A percentile compares a stretch with the other conserved stretches of the same genome.
Evolutionary conservation across 2,329 filamentous ascomycete species (phyloP).

Genomic region (Raffaelea deltoideospora): DNA sequence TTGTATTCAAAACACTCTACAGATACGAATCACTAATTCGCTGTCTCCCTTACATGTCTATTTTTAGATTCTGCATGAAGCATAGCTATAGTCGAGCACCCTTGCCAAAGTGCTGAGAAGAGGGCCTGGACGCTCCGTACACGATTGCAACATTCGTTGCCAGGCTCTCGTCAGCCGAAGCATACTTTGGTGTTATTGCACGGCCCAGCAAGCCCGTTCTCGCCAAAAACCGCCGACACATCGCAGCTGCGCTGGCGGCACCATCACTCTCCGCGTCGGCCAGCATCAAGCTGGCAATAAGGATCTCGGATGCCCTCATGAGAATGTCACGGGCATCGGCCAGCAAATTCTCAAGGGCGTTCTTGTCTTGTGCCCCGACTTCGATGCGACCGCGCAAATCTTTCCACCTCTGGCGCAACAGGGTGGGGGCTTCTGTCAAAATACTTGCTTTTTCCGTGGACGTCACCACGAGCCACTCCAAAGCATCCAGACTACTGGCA

Average conservation of each 20-base stretch:
- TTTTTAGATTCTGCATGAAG: too few species aligned
- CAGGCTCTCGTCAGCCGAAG: conserved; percentile 14
- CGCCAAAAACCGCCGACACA: conserved; percentile 23
- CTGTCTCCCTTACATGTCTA: too few species aligned
- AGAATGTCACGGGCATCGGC: conserved; percentile 29
- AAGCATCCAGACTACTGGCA: conserved; percentile 21
- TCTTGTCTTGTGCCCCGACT: conserved; percentile 15
- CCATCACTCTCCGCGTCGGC: conserved; percentile 23
- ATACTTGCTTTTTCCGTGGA: too few species aligned
- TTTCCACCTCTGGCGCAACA: conserved; percentile 25
- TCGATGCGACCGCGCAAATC: conserved; percentile 22
- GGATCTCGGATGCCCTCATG: conserved; percentile 26
- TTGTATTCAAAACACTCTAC: too few species aligned
- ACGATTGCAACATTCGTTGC: conserved; percentile 19
- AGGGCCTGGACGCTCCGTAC: conserved; percentile 15
- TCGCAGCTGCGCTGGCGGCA: conserved; percentile 20
- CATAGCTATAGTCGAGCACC: too few species aligned
- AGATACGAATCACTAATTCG: too few species aligned
- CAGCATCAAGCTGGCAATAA: conserved; percentile 26
- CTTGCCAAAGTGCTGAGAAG: too few species aligned
- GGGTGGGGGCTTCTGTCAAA: conserved; percentile 8
- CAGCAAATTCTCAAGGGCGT: conserved; percentile 24
- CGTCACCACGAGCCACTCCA: conserved; percentile 29
- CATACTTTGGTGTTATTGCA: conserved; percentile 4
- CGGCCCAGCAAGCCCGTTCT: conserved; percentile 15